phyloP scores from a whole-genome alignment of 2,329 filamentous ascomycete genomes.

The Colletotrichum lentis region DNA sequence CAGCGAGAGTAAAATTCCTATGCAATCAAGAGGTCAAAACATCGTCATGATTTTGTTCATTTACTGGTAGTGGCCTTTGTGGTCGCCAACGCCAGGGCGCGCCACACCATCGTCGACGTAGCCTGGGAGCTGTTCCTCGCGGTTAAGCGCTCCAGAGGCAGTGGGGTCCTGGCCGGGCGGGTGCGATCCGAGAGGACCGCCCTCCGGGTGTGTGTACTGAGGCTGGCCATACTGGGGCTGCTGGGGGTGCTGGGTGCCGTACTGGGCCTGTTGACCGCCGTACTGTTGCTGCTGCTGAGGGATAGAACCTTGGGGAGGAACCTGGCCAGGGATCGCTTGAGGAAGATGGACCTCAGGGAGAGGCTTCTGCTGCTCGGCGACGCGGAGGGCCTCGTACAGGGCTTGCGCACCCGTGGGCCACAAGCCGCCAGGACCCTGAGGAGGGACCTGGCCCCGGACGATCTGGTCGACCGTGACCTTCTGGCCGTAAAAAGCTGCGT shows the following conservation, averaged over 20 bases:
- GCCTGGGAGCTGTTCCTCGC: slow-evolving; percentile 33
- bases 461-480: slow-evolving; percentile 57
- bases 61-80: slow-evolving; percentile 36
- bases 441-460: slow-evolving; percentile 54
- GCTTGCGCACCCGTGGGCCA: slow-evolving; percentile 47
- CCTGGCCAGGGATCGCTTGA: slow-evolving; percentile 26
- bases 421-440: slow-evolving; percentile 40
- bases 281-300: slow-evolving; percentile 22
- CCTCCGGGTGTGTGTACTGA: slow-evolving; percentile 40
- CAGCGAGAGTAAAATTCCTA: neutral
- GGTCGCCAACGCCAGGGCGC: slow-evolving; percentile 36
- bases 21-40: no score
- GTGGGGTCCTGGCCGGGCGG: slow-evolving; percentile 18
- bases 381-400: slow-evolving; percentile 45
- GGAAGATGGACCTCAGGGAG: slow-evolving; percentile 37
- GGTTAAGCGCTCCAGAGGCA: slow-evolving; percentile 25
- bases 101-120: slow-evolving; percentile 37
- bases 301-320: slow-evolving; percentile 20
- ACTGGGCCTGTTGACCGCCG: neutral
- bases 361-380: slow-evolving; percentile 44
- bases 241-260: neutral
- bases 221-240: slow-evolving; percentile 22
- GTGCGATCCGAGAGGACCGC: slow-evolving; percentile 37
- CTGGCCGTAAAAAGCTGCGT: slow-evolving; percentile 85
- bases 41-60: neutral